Conservation (phyloP, 1,284 basidiomycete species). For the Fomitopsis pinicola region DNA sequence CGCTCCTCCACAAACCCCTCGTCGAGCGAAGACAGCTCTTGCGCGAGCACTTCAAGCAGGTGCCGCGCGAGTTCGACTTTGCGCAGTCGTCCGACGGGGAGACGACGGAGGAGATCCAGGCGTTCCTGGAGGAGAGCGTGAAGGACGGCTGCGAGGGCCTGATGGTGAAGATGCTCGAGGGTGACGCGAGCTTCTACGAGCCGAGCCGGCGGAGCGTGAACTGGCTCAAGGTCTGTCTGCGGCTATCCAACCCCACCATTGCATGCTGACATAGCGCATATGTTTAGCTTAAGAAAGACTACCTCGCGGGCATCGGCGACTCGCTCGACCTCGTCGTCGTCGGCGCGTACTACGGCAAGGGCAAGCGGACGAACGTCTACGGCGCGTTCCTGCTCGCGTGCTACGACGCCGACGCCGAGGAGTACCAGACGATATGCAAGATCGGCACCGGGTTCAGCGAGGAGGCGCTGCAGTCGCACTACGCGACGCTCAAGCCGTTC, state of each 20-base stretch:
- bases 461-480: conserved; percentile 81
- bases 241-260: background rate
- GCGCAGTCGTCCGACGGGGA: conserved; percentile 89
- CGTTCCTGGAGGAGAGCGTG: conserved; percentile 94
- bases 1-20: conserved; percentile 63
- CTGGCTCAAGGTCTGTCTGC: conserved; percentile 83
- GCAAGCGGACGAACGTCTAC: conserved; percentile 95
- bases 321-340: conserved; percentile 97
- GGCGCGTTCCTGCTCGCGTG: conserved; percentile 95
- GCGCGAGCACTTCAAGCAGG: conserved; percentile 74
- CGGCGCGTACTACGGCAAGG: conserved; percentile 95
- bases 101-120: conserved; percentile 91
- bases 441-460: conserved; percentile 99
- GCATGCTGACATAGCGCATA: background rate
- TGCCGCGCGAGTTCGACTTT: conserved; percentile 90
- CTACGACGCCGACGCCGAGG: conserved; percentile 88
- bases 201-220: conserved; percentile 94
- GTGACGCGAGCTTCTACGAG: conserved; percentile 89
- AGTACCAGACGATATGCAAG: conserved; percentile 96
- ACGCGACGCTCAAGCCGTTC: conserved; percentile 76
- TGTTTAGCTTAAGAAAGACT: conserved; percentile 91
- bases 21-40: conserved; percentile 77
- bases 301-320: conserved; percentile 95
- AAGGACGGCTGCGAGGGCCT: conserved; percentile 96
- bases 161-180: conserved; percentile 99